phyloP scores from a whole-genome alignment of 441 rosid species.

The Melastoma candidum region DNA sequence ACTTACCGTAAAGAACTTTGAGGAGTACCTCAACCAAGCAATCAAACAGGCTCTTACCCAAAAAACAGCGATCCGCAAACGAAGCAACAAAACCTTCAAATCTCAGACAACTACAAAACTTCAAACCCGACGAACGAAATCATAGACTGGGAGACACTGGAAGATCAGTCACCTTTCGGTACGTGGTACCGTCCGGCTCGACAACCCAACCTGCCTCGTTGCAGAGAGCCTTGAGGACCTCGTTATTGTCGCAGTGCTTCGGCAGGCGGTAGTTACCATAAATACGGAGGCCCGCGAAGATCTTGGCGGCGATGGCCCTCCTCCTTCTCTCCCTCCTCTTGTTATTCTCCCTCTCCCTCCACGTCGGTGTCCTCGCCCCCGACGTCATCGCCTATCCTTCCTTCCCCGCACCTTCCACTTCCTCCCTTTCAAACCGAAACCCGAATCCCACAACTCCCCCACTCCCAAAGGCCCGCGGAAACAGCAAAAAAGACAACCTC shows the following conservation, averaged over 20 bases:
- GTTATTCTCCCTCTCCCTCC: conserved; percentile 98
- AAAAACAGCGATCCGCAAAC: background rate
- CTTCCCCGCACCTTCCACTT: conserved; percentile 4
- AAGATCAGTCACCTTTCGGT: conserved; percentile 57
- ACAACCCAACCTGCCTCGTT: conserved; percentile 95
- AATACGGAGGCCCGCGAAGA: conserved; percentile 81
- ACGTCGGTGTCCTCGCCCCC: conserved; percentile 81
- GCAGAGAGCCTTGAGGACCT: conserved; percentile 94
- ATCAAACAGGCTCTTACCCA: background rate
- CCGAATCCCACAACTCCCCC: background rate
- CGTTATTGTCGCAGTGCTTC: conserved; percentile 96
- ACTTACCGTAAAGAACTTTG: background rate
- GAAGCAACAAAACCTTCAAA: conserved; percentile 2
- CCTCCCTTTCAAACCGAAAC: background rate
- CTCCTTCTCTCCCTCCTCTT: conserved; percentile 82
- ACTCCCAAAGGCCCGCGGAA: too few relatives aligned
- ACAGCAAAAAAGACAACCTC: background rate
- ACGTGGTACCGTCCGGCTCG: conserved; percentile 90
- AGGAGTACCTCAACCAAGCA: background rate
- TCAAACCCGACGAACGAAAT: background rate
- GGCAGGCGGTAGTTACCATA: conserved; percentile 91
- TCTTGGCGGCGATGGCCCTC: conserved; percentile 93
- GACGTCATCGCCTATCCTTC: conserved; percentile 46
- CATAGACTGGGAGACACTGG: background rate
- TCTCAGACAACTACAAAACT: background rate